Percentiles rank a stretch among this genome's conserved stretches.
Conservation (phyloP, 2,329 filamentous ascomycete species). For the Exophiala dermatitidis region DNA sequence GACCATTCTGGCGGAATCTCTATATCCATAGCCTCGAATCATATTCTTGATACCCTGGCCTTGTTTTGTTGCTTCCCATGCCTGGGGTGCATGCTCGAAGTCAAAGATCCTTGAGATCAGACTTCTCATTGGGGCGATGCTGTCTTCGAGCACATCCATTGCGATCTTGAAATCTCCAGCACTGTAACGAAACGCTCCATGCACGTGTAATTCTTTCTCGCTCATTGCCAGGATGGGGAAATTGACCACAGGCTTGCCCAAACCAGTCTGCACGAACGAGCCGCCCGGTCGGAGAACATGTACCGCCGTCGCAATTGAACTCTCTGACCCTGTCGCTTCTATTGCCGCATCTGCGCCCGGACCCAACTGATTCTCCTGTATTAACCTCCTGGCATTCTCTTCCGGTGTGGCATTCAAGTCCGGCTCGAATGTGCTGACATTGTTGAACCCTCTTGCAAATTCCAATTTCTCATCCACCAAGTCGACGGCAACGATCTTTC, state of each 20-base stretch:
- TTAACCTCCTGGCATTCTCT: conserved; percentile 29
- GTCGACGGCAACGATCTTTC: conserved; percentile 54
- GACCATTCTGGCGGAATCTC: conserved; percentile 14
- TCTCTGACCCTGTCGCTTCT: conserved; percentile 39
- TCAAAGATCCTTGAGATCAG: conserved; percentile 32
- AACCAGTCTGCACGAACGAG: conserved; percentile 32
- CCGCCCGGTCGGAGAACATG: conserved; percentile 32
- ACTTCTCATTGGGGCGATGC: conserved; percentile 29
- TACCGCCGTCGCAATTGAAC: conserved; percentile 41
- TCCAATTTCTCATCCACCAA: conserved; percentile 53
- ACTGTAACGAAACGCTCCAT: conserved; percentile 33
- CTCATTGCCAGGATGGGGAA: conserved; percentile 35
- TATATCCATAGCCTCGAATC: conserved; percentile 24
- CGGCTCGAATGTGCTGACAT: conserved; percentile 16
- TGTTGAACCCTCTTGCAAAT: conserved; percentile 38
- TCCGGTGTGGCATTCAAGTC: conserved; percentile 17
- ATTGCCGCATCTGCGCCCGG: conserved; percentile 38
- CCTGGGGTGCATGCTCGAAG: conserved; percentile 32
- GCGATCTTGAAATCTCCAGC: conserved; percentile 34
- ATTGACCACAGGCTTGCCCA: conserved; percentile 35
- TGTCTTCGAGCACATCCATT: conserved; percentile 33
- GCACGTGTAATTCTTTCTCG: conserved; percentile 33
- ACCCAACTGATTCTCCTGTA: conserved; percentile 35
- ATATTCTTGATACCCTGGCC: conserved; percentile 27
- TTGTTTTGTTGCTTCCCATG: conserved; percentile 31